These are phyloP conservation scores for Colletotrichum aenigma DNA, from an alignment of 2,329 filamentous ascomycete genomes.

Conservation along the genomic window DNA sequence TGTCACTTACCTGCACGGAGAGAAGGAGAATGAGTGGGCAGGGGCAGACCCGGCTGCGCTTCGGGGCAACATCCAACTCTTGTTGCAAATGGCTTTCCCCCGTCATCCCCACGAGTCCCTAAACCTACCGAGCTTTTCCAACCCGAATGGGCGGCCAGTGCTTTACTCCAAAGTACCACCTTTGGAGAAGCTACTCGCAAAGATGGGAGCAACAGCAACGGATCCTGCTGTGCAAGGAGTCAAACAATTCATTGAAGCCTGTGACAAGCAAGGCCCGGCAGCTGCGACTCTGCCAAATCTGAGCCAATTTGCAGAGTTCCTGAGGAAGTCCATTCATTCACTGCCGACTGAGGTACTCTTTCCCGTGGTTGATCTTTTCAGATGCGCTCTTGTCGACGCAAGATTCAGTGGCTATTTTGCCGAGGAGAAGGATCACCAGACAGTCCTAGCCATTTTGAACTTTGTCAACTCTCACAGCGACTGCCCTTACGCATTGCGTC, in stretches of 20 bases:
- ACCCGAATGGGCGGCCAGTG: constrained; percentile 67
- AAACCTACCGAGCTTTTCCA: constrained; percentile 72
- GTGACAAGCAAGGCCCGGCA: constrained; percentile 60
- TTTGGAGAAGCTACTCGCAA: constrained; percentile 78
- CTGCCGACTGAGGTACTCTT: constrained; percentile 74
- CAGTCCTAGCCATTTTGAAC: constrained; percentile 65
- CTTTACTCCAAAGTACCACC: constrained; percentile 81
- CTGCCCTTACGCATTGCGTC: constrained; percentile 80
- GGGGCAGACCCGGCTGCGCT: constrained; percentile 75
- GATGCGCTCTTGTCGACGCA: constrained; percentile 77
- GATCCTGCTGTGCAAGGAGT: constrained; percentile 67
- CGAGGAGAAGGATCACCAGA: constrained; percentile 71
- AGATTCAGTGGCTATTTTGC: constrained; percentile 83
- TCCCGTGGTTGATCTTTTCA: constrained; percentile 82
- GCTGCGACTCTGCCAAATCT: constrained; percentile 76
- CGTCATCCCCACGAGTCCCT: constrained; percentile 77
- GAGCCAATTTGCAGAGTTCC: constrained; percentile 63
- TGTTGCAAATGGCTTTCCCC: constrained; percentile 77
- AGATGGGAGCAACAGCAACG: constrained; percentile 70
- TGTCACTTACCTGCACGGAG: constrained; percentile 78
- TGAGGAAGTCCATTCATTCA: constrained; percentile 58
- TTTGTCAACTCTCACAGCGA: constrained; percentile 59
- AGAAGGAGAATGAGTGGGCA: constrained; percentile 79
- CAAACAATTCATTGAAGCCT: constrained; percentile 72
- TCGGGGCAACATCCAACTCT: constrained; percentile 71